Conservation (phyloP, 176 grass and related monocot species). For the Alloteropsis semialata region DNA sequence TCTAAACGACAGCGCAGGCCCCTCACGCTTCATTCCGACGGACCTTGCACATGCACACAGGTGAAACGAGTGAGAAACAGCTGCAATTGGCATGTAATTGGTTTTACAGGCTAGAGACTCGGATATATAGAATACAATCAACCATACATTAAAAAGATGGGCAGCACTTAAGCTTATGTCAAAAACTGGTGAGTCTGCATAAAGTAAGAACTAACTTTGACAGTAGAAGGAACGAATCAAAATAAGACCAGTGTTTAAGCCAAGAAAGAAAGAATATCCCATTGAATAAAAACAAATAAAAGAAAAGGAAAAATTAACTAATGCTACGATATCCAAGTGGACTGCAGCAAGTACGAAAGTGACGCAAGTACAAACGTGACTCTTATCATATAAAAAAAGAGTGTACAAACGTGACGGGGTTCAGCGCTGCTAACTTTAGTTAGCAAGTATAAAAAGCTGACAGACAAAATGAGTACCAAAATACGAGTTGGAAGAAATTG, state of each 20-base stretch:
- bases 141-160: not conserved
- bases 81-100: not conserved
- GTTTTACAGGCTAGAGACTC: too few species aligned
- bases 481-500: not conserved
- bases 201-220: not conserved
- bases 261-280: not conserved
- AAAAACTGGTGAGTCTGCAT: not conserved
- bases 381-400: too few species aligned
- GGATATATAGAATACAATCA: not conserved
- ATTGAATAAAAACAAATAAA: not conserved
- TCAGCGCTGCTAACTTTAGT: too few species aligned
- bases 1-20: not conserved
- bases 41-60: conserved; percentile 15
- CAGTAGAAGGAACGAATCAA: not conserved
- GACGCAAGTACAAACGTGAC: not conserved
- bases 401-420: not conserved
- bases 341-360: not conserved
- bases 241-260: not conserved
- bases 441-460: not conserved
- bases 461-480: not conserved
- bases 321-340: not conserved
- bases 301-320: not conserved
- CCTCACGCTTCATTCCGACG: conserved; percentile 23
- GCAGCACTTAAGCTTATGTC: not conserved
- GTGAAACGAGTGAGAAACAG: not conserved